Conservation (phyloP, 768 basidiomycete species). For the Rhodotorula taiwanensis region DNA sequence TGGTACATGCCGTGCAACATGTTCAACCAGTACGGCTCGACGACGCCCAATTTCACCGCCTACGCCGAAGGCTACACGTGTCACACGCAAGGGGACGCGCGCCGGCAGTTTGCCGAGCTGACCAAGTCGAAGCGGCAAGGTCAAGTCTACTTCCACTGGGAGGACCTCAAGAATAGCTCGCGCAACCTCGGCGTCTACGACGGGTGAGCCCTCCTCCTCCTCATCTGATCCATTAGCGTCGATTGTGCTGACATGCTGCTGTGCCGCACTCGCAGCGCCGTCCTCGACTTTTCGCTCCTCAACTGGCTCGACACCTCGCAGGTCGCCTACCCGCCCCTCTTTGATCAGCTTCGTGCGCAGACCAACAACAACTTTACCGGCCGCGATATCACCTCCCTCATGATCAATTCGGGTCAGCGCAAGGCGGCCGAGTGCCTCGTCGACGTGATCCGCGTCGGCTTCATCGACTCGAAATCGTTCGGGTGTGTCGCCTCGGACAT, state of each 20-base stretch:
- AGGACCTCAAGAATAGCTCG: conserved; percentile 59
- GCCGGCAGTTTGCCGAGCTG: conserved; percentile 50
- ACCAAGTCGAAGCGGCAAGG: conserved; percentile 51
- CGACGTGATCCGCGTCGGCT: conserved; percentile 80
- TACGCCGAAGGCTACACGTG: conserved; percentile 65
- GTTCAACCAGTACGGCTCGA: conserved; percentile 62
- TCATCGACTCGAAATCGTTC: conserved; percentile 86
- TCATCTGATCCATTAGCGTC: too few species aligned
- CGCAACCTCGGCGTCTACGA: conserved; percentile 91
- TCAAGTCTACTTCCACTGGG: conserved; percentile 91
- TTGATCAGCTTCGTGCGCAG: conserved; percentile 64
- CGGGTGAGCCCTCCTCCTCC: conserved; percentile 60
- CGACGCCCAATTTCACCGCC: conserved; percentile 59
- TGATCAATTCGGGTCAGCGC: conserved; percentile 65
- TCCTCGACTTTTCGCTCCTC: conserved; percentile 82
- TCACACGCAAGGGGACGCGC: conserved; percentile 58
- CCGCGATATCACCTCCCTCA: conserved; percentile 78
- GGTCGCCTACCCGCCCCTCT: conserved; percentile 74
- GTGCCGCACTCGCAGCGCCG: conserved; percentile 52
- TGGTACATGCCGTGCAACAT: conserved; percentile 99
- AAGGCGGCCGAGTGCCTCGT: conserved; percentile 70
- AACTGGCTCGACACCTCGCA: conserved; percentile 74
- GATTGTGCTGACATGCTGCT: not conserved
- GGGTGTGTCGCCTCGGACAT: conserved; percentile 94
- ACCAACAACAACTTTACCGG: conserved; percentile 65